phyloP scores from a whole-genome alignment of 352 stramenopile genomes.

The Poterioochromonas sp. region DNA sequence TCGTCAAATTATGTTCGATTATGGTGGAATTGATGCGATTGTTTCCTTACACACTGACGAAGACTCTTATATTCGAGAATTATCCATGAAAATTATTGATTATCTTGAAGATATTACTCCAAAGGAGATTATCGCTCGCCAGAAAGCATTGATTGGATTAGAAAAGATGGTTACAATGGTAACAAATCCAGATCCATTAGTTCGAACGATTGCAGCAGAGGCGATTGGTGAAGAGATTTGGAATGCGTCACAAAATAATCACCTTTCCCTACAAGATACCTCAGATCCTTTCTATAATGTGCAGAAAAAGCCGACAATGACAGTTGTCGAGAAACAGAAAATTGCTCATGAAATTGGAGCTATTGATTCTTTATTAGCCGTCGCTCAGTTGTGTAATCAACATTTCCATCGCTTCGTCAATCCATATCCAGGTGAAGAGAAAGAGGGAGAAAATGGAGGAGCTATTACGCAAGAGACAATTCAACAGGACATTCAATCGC shows the following conservation, averaged over 20 bases:
- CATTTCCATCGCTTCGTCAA: no score
- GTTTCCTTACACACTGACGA: conserved; percentile 9
- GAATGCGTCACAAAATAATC: not conserved
- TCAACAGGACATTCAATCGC: not conserved
- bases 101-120: conserved; percentile 32
- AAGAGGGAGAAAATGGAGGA: no score
- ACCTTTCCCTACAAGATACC: no score
- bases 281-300: not conserved
- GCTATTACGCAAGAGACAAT: no score
- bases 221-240: conserved; percentile 15
- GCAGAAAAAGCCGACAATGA: not conserved
- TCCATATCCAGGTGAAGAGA: not conserved
- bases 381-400: no score
- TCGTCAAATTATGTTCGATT: conserved; percentile 4
- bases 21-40: conserved; percentile 6
- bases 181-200: conserved; percentile 1
- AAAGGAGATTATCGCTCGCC: not conserved
- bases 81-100: conserved; percentile 1
- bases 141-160: not conserved
- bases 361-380: conserved; percentile 21
- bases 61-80: not conserved
- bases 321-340: not conserved
- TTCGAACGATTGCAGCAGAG: conserved; percentile 26
- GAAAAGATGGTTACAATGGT: conserved; percentile 14
- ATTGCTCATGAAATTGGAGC: not conserved